Evolutionary conservation across 148 eudicot genomes (phyloP), one percentile per base, ranked within the genome.

Genomic region (Chenopodium album): DNA sequence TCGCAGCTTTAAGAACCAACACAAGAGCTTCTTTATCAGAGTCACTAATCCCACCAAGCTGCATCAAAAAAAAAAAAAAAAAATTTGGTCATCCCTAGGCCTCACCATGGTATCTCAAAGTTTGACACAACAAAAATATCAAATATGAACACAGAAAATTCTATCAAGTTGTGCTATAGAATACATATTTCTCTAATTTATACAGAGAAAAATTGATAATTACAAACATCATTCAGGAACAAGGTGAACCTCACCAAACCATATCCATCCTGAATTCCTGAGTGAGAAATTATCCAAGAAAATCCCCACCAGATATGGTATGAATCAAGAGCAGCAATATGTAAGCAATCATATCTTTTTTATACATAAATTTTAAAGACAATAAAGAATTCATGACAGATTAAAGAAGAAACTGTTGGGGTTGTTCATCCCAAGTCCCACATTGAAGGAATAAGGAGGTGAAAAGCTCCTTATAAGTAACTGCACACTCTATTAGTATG

Each of bases 11-110:
- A 76, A 96, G 80, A 78, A 94, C 70, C 79, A 90, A 89, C 29
- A 73, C 82, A 86, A 96, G 86, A 85, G 94, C 97, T 85, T 90
- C 91, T 85, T 86, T 90, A 82, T 94, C 98, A 76, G 83, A 88
- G 84, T 83, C 89, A 67, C 87, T 85, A 34, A 96, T 87, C 79
- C 88, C 97, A 26, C 75, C 76, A 82, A 94, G 83, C 99, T 96
- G 98, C 81, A 81, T 67, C 50, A 78, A 74, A 85, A 79, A 76
- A 29, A 62, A n/a, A 41, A 62, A n/a, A 50, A 37, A 73, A 68
- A 60, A 70, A 20, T 23, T 52, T 41, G 16, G 73, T 60, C 59
- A 48, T 34, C 47, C 26, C 37, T 7, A 59, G 23, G 54, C 47
- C 26, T 52, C 20, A 59, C 17, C 17, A 56, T 52, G 59, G 20